These are phyloP conservation scores for Apiotrichum gracile DNA, from an alignment of 1,284 basidiomycete genomes.

Conservation along the genomic window DNA sequence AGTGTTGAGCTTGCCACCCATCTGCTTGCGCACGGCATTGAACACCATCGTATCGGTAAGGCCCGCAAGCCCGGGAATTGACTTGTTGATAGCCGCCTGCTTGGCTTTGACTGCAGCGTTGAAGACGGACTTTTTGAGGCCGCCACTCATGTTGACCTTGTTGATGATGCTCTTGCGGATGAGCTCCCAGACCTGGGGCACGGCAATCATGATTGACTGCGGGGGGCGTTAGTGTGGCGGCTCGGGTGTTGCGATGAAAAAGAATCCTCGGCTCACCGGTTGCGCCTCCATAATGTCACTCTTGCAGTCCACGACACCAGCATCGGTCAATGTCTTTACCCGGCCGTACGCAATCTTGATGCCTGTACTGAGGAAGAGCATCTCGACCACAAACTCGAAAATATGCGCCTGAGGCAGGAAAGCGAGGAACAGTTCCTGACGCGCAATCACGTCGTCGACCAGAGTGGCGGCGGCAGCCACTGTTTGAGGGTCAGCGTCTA, in stretches of 20 bases:
- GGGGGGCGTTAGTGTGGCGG: too few species aligned
- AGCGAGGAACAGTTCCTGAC: slow-evolving; percentile 66
- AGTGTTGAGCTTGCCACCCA: slow-evolving; percentile 76
- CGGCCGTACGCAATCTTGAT: slow-evolving; percentile 72
- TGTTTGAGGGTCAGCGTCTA: slow-evolving; percentile 14
- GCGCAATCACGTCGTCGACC: slow-evolving; percentile 66
- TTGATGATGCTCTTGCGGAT: slow-evolving; percentile 85
- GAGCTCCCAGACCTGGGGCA: slow-evolving; percentile 86
- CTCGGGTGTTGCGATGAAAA: not conserved
- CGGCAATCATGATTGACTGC: slow-evolving; percentile 73
- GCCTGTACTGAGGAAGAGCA: slow-evolving; percentile 45
- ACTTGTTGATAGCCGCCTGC: slow-evolving; percentile 19
- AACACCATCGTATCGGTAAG: slow-evolving; percentile 74
- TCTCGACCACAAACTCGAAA: slow-evolving; percentile 56
- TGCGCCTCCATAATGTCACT: slow-evolving; percentile 79
- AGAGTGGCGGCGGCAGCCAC: slow-evolving; percentile 73
- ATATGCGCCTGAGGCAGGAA: slow-evolving; percentile 92
- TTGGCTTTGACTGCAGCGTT: slow-evolving; percentile 44
- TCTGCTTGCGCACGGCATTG: slow-evolving; percentile 67
- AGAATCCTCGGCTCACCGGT: slow-evolving; percentile 47
- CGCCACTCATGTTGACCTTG: slow-evolving; percentile 66
- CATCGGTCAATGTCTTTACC: slow-evolving; percentile 91
- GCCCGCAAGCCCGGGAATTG: slow-evolving; percentile 60
- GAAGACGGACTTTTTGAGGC: slow-evolving; percentile 58
- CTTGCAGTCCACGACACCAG: slow-evolving; percentile 78